Base-by-base conservation (phyloP, 75 land plant species). In the Cryptomeria japonica region DNA sequence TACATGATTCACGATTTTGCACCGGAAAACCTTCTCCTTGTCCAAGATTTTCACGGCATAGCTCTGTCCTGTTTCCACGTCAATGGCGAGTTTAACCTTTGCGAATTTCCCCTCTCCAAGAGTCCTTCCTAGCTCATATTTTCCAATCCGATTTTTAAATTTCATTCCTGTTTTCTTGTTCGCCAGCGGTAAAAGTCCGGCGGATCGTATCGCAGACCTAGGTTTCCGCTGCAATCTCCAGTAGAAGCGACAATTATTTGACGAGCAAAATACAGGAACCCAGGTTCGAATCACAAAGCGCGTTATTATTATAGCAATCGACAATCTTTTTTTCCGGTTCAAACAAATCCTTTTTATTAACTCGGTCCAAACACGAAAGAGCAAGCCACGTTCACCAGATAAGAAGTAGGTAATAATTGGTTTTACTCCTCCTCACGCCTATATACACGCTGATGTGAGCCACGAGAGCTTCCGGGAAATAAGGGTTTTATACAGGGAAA, bases 1-100 rank as follows among this genome's bases (percentile, higher is more conserved):
- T 70, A 94, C 94, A 90, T 94, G 95, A n/a, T 83, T 87, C 44
- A 91, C 89, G 91, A 94, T 91, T 84, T 94, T 93, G 87, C 90
- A 91, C 90, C 91, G 87, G 44, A 94, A 87, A 44, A 93, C 80
- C 53, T 90, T 91, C 44, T 91, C 89, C 83, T 94, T 94, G 79
- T 91, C 91, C 19, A 94, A 90, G 84, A 93, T 87, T 87, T 94
- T 93, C 70, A 93, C 88, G 42, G 94, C 94, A 2, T 90, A 92
- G 75, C 87, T 90, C 34, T 92, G 89, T 1, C 95, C 93, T 0
- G 94, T 92, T 58, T 94, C 91, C 5, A 90, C 85, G 34, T 94
- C 86, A 41, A 85, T 25, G 12, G 94, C 95, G 58, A 89, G 88
- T 86, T 91, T 92, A 18, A 94, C 95, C 87, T 94, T 94, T 8